Base-by-base conservation (phyloP, 2,329 filamentous ascomycete genomes). In the Cucurbitaria berberidis region DNA sequence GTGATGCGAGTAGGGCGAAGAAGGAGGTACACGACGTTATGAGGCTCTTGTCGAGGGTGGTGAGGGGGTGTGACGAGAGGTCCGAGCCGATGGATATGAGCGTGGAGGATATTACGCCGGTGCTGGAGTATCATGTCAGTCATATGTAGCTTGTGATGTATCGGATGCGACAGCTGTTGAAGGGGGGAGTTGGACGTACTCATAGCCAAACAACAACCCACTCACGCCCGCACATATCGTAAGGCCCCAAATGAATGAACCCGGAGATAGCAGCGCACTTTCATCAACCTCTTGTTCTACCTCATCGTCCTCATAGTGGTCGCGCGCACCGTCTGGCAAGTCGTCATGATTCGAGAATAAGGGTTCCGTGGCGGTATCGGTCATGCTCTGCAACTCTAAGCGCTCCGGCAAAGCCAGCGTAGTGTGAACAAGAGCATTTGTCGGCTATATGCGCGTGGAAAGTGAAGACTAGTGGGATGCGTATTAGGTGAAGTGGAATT, bases 161-260 rank as follows among this genome's bases (percentile, higher is more conserved):
- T 24, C 3, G 36, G 2, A 16, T 38, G 18, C 35, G 18, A 19
- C 9, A 19, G 35, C n/a, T 7, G 35, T 10, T 5, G 7, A 38
- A 11, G 15, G 35, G 11, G 18, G 18, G n/a, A 38, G 10, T 7
- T 13, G 42, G 16, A 66, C 67, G 3, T 75, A 83, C 81, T 87
- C 84, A 65, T 85, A 87, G 50, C 84, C 84, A 72, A 87, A 87
- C 15, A 87, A 70, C 13, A 86, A 70, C 3, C 84, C 84, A 45
- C 80, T 82, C 13, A 86, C 78, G 3, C 83, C 82, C 6, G 84
- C 84, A 19, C 83, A 81, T 39, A 84, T 75, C 0, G 83, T 85
- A 45, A 86, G 70, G 3, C 76, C 73, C 80, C 81, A 85, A 34
- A 85, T 80, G 51, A 86, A 85, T 7, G 48, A 38, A 0, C 73